Evolutionary conservation across 2,329 filamentous ascomycete species (phyloP).

Genomic region (Fonsecaea erecta): DNA sequence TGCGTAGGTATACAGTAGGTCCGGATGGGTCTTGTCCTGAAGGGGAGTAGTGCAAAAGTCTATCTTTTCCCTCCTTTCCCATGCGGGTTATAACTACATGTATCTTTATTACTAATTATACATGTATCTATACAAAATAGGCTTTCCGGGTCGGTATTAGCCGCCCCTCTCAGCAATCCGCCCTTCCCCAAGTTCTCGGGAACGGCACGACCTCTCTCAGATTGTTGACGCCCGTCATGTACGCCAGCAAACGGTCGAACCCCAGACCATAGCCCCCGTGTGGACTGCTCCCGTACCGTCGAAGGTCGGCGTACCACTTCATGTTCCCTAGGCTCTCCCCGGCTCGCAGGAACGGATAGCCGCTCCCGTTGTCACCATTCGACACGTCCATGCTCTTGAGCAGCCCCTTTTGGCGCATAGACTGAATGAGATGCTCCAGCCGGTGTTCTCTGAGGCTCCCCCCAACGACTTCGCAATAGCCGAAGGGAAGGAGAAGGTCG

Average conservation of each 20-base stretch:
- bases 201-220: conserved; percentile 86
- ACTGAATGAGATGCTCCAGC: conserved; percentile 66
- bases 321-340: conserved; percentile 57
- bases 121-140: background rate
- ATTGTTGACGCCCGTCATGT: conserved; percentile 79
- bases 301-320: conserved; percentile 86
- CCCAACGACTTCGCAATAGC: conserved; percentile 83
- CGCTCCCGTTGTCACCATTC: conserved; percentile 9
- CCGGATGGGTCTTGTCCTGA: background rate
- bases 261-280: conserved; percentile 91
- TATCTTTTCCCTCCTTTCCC: background rate
- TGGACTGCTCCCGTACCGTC: conserved; percentile 86
- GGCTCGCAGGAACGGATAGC: conserved; percentile 45
- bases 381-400: conserved; percentile 42
- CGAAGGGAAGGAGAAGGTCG: conserved; percentile 77
- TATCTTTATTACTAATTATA: too few species aligned
- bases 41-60: background rate
- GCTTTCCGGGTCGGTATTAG: too few species aligned
- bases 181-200: conserved; percentile 68
- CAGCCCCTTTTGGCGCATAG: conserved; percentile 73
- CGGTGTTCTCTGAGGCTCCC: conserved; percentile 89
- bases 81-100: background rate
- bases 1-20: too few species aligned
- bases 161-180: conserved; percentile 52
- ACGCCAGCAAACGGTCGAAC: conserved; percentile 84